Percentiles rank a stretch among this genome's conserved stretches.
Evolutionary conservation across 2,329 filamentous ascomycete genomes (phyloP).

Genomic region (Cladophialophora psammophila): DNA sequence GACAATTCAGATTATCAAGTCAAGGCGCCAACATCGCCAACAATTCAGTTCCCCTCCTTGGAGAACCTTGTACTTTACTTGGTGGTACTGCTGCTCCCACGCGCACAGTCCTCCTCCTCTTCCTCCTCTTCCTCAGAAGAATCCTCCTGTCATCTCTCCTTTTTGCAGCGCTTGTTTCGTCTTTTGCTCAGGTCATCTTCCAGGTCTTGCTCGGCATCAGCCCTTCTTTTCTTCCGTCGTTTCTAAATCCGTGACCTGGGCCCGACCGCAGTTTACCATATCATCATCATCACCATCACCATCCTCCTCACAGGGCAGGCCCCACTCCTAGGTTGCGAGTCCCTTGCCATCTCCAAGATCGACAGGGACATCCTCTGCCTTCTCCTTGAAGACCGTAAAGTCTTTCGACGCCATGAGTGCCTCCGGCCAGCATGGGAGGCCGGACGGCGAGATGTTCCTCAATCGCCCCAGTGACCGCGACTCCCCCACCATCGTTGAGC

Average conservation of each 20-base stretch:
- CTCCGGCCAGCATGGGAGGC: slow-evolving; percentile 65
- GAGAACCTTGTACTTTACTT: not conserved
- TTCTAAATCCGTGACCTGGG: slow-evolving; percentile 22
- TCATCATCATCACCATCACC: slow-evolving; percentile 1
- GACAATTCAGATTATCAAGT: not conserved
- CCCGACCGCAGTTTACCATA: slow-evolving; percentile 13
- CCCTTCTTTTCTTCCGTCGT: slow-evolving; percentile 4
- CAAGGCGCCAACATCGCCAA: not conserved
- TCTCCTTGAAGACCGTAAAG: not conserved
- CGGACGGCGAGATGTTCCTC: slow-evolving; percentile 85
- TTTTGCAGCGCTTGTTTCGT: slow-evolving; percentile 28
- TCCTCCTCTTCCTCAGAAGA: not conserved
- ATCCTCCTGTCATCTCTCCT: slow-evolving; percentile 11
- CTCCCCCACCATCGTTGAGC: slow-evolving; percentile 77
- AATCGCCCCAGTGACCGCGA: slow-evolving; percentile 60
- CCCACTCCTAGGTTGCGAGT: slow-evolving; percentile 12
- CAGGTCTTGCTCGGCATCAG: slow-evolving; percentile 19
- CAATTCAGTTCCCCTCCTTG: not conserved
- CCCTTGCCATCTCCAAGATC: not conserved
- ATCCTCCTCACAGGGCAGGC: slow-evolving; percentile 9
- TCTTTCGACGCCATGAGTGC: slow-evolving; percentile 51
- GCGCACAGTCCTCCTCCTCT: not conserved
- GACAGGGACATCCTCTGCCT: not conserved
- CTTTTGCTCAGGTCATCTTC: slow-evolving; percentile 16
- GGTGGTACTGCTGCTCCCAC: not conserved